Evolutionary conservation across 164 flowering plant species (phyloP), one percentile per base, ranked within the genome.

Genomic region (Akebia trifoliata): DNA sequence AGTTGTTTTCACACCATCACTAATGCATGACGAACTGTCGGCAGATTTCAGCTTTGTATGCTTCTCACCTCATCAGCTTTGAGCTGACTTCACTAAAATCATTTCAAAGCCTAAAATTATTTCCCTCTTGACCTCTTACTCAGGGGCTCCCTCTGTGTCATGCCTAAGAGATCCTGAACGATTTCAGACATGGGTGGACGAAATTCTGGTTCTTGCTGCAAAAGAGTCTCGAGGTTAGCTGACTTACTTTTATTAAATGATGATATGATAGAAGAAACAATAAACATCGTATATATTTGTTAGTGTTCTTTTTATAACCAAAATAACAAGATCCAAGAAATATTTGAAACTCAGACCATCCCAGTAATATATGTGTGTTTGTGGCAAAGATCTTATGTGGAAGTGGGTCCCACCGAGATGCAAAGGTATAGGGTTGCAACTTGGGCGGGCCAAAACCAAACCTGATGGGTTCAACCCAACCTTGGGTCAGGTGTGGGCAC

Each of bases 161-260:
- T 75, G 67, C 75, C 72, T 40, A 74, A 24, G 29, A 93, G 81
- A 57, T 79, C 85, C 37, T 90, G 92, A 26, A 90, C 96, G 10
- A 93, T 87, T 71, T 87, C 97, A 14, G 98, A 93, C 90, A 93
- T 93, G 6, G 70, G 78, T 24, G 98, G 97, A 78, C 97, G 69
- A 67, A 84, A 93, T 62, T 86, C 92, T 36, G 97, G 97, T 63
- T 82, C 89, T 0, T 75, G 32, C 97, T 93, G 90, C 80, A 71
- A 45, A 56, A 64, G 24, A 28, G 24, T 35, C 2, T 26, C 25
- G 6, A 28, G 17, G 34, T 36, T 39, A 12, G 9, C 8, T 37
- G 28, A 38, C 38, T 35, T 7, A 22, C 6, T 34, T 28, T n/a
- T 34, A 2, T 15, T 3, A 6, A 1, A 12, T n/a, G n/a, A n/a